Evolutionary conservation across 495 filamentous ascomycete species (phyloP).

Genomic region (Bombardia bombarda): DNA sequence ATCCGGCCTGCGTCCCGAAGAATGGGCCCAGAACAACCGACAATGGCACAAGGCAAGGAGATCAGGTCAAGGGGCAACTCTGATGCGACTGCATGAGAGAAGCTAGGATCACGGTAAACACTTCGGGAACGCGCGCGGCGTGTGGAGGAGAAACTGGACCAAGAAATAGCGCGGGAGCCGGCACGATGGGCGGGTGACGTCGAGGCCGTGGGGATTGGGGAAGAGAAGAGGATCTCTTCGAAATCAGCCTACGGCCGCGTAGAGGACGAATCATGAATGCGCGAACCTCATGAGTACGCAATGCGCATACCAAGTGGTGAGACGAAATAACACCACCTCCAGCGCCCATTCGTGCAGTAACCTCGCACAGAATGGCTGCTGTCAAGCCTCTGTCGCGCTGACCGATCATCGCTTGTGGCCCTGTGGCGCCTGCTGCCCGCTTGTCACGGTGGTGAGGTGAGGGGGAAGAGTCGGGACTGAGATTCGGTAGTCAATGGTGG

Average conservation of each 20-base stretch:
- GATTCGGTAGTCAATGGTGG: constrained; percentile 34
- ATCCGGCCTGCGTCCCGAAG: constrained; percentile 17
- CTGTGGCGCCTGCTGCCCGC: not conserved
- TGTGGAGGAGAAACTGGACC: not conserved
- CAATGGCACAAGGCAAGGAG: not conserved
- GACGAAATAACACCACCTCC: too few species aligned
- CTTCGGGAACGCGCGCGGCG: constrained; percentile 14
- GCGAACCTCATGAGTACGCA: too few species aligned
- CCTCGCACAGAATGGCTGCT: too few species aligned
- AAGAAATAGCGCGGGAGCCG: not conserved
- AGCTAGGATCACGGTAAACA: constrained; percentile 18
- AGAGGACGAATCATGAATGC: too few species aligned
- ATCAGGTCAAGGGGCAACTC: not conserved
- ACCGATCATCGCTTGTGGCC: too few species aligned
- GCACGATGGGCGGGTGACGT: constrained; percentile 6
- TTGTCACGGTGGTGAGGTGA: constrained; percentile 9
- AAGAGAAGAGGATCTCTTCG: not conserved
- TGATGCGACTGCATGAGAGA: constrained; percentile 6
- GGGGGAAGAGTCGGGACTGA: constrained; percentile 25
- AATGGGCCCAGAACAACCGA: constrained; percentile 7
- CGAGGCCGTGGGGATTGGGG: not conserved
- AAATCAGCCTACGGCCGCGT: too few species aligned
- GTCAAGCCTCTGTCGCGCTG: too few species aligned
- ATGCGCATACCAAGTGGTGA: too few species aligned
- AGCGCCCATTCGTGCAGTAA: too few species aligned